Evolutionary conservation across 352 stramenopile species (phyloP), one percentile per base, ranked within the genome.

Genomic region (Albugo laibachii): DNA sequence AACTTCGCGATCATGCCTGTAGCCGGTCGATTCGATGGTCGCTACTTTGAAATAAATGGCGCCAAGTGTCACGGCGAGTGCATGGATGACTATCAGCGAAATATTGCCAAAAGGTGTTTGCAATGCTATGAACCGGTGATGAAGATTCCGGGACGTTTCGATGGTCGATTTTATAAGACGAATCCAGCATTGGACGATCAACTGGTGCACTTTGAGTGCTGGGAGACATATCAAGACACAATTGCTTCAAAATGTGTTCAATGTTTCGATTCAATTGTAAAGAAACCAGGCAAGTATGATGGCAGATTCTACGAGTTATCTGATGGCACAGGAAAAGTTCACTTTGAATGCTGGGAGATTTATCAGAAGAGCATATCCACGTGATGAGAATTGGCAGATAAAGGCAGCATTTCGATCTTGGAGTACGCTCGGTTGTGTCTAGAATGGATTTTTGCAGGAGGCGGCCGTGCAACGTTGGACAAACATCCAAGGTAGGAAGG

Each of bases 81-180:
- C 54, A 84, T 85, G 72, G 77, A 87, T 34, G 68, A 60, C 12
- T 80, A 71, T 53, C 66, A 84, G 36, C 49, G 82, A 47, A 64
- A 65, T 39, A 91, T 68, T 19, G 77, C 77, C 19, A 74, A 84
- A 49, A 61, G 61, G 43, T 91, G 77, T 47, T 61, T 74, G 48
- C 70, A 87, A 39, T 91, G 77, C 44, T 57, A 49, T 21, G 66
- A 83, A 16, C 58, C 69, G 13, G 74, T 91, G 39, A 58, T 83
- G 31, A 80, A 83, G 56, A 55, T 87, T 35, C 51, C 70, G 0
- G 68, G 69, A 2, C 69, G 58, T 42, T 89, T 86, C 38, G 73
- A 86, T 45, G 76, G 76, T 13, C 69, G 71, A n/a, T 89, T 89
- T 45, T 89, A 89, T 62, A 84, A 89, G 57, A 80, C 86, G 45